Evolutionary conservation across 805 yeast genomes (phyloP), one percentile per base, ranked within the genome.

Genomic region (Peterozyma xylosa): DNA sequence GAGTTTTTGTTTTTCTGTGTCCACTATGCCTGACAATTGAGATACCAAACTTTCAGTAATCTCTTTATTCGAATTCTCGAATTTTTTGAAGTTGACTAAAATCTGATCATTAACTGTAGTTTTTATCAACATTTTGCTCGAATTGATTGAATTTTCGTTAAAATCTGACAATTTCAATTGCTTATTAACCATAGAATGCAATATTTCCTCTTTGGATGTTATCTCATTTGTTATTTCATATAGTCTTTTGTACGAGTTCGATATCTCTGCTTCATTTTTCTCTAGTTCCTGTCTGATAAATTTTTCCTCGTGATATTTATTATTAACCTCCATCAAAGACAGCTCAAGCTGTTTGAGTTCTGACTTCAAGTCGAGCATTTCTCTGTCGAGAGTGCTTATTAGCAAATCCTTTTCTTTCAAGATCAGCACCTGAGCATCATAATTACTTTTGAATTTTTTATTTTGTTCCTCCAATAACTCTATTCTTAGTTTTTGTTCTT

Each of bases 381-480:
- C 29, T 5, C 9, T 33, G 6, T 41, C 13, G 11, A 37, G 11
- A 3, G 15, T 35, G 13, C 3, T 7, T 7, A 37, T 11, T 33
- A 35, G 27, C 30, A 2, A 5, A 11, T 39, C 43, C 10, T 18
- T 34, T n/a, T 21, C n/a, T 18, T 30, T 30, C 7, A 21, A 21
- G 7, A 5, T 21, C 27, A 21, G 27, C 7, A 7, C 27, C 27
- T 21, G 27, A 21, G 7, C 56, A 29, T 72, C 77, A 45, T 61
- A 62, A 38, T 68, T 67, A 6, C 56, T 61, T 42, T 74, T 67
- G 37, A 69, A 56, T 27, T 61, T 61, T 39, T 58, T 63, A 21
- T 72, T 61, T 50, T 73, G 78, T 27, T 68, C 70, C 42, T 75
- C 79, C 48, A 75, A 60, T 1, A 71, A 69, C 35, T 67, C 70